Percentiles rank a stretch among this genome's conserved stretches.
These are phyloP conservation scores for Phialemonium atrogriseum DNA, from an alignment of 2,329 filamentous ascomycete genomes.

Conservation along the genomic window DNA sequence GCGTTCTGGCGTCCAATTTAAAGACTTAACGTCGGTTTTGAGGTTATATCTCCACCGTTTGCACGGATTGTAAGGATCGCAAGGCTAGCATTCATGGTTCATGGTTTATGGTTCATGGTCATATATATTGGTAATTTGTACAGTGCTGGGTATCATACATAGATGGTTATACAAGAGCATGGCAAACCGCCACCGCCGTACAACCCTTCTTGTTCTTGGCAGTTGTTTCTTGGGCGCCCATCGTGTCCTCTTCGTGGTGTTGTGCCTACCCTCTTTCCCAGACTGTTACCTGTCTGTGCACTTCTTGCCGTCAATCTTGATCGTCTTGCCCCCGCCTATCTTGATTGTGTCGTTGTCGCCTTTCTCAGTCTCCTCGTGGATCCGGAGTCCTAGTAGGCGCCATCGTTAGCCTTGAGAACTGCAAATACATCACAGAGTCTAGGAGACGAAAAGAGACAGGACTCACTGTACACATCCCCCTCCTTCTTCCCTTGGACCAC, in stretches of 20 bases:
- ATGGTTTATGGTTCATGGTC: no score
- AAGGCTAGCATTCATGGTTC: no score
- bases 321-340: slow-evolving; percentile 36
- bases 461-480: slow-evolving; percentile 15
- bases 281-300: slow-evolving; percentile 17
- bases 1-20: no score
- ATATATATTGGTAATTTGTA: slow-evolving; percentile 15
- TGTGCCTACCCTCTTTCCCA: neutral
- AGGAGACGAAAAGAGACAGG: slow-evolving; percentile 2
- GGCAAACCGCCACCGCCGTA: slow-evolving; percentile 9
- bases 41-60: no score
- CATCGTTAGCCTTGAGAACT: neutral
- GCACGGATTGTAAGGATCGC: no score
- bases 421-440: slow-evolving; percentile 4
- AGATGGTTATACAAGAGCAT: slow-evolving; percentile 10
- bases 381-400: slow-evolving; percentile 59
- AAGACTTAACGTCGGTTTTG: no score
- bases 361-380: slow-evolving; percentile 84
- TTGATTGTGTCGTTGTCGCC: slow-evolving; percentile 92
- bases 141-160: slow-evolving; percentile 18
- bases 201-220: slow-evolving; percentile 1
- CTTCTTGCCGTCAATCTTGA: slow-evolving; percentile 23
- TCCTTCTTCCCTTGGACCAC: slow-evolving; percentile 68
- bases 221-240: neutral
- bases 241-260: neutral